Base-by-base conservation (phyloP, 2,329 filamentous ascomycete genomes). In the Alternaria ventricosa region DNA sequence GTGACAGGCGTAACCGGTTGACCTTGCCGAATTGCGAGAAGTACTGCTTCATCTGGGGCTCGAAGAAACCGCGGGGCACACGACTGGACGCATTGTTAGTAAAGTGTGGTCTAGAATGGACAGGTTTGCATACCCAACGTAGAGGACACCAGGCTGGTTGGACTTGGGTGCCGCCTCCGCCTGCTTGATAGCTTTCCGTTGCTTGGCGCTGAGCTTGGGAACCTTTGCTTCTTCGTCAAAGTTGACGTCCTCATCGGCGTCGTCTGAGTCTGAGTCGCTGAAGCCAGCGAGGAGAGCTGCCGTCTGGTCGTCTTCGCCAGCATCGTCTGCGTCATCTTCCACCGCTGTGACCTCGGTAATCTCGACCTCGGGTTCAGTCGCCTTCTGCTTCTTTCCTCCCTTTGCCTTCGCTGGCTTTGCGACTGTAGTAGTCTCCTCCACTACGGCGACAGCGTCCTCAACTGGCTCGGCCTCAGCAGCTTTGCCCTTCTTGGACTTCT, bases 31-130 rank as follows among this genome's bases (percentile, higher is more conserved):
- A 99, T 81, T 99, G 96, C 58, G 89, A 88, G 78, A 98, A 97
- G 85, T 98, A 99, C 69, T 90, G 89, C 72, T 89, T 89, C 91
- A 99, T 96, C 83, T 98, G 92, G 75, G 94, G 88, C 83, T 99
- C 96, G 86, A 95, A 98, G 88, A 99, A 99, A 82, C 96, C 92
- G 82, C 96, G 93, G 43, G 94, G 94, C 64, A 97, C 90, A 69
- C 94, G 93, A 59, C 87, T 87, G 67, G 44, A 54, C 22, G 9
- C 28, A 7, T n/a, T n/a, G 13, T 54, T 25, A 28, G n/a, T 30
- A 59, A 11, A 2, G 3, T 10, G 27, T 20, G 53, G 18, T 41
- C 51, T 47, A 30, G 22, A 43, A 53, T 43, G 22, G 12, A 43
- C 25, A 44, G 55, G 36, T 7, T 12, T 30, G 76, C 84, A 71